These are phyloP conservation scores for Lactifluus subvellereus DNA, from an alignment of 768 basidiomycete genomes.

Conservation along the genomic window DNA sequence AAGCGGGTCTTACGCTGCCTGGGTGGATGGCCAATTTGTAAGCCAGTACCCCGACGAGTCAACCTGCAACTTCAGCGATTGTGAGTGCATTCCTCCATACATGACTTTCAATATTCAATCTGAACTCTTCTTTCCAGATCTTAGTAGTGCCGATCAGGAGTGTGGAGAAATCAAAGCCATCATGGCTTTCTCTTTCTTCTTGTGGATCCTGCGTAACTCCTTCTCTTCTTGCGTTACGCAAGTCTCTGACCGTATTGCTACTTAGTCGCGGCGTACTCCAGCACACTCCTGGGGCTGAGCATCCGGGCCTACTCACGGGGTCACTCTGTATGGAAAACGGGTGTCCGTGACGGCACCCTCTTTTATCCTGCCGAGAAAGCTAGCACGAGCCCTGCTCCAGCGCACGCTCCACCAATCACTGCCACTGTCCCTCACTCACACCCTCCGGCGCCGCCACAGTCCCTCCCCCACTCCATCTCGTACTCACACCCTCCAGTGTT, in stretches of 20 bases:
- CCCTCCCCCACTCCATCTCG: not conserved
- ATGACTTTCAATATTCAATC: not conserved
- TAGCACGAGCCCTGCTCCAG: not conserved
- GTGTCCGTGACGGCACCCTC: constrained; percentile 32
- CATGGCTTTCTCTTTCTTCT: constrained; percentile 35
- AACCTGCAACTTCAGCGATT: constrained; percentile 17
- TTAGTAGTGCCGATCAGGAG: not conserved
- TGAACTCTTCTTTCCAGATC: not conserved
- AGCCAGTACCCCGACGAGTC: not conserved
- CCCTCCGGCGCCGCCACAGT: not conserved
- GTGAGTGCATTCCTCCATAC: not conserved
- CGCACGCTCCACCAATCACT: not conserved
- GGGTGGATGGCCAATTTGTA: not conserved
- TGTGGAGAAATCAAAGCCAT: constrained; percentile 33
- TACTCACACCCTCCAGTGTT: not conserved
- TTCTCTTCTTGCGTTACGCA: not conserved
- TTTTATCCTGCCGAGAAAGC: not conserved
- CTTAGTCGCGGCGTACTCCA: constrained; percentile 33
- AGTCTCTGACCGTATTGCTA: not conserved
- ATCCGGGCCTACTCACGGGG: constrained; percentile 30
- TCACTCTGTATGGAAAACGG: constrained; percentile 30
- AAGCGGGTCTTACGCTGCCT: constrained; percentile 30
- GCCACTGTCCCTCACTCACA: not conserved
- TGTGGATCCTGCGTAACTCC: constrained; percentile 33
- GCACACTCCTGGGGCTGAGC: constrained; percentile 27